Evolutionary conservation across 2,329 filamentous ascomycete species (phyloP).

Genomic region (Dissoconium aciculare): DNA sequence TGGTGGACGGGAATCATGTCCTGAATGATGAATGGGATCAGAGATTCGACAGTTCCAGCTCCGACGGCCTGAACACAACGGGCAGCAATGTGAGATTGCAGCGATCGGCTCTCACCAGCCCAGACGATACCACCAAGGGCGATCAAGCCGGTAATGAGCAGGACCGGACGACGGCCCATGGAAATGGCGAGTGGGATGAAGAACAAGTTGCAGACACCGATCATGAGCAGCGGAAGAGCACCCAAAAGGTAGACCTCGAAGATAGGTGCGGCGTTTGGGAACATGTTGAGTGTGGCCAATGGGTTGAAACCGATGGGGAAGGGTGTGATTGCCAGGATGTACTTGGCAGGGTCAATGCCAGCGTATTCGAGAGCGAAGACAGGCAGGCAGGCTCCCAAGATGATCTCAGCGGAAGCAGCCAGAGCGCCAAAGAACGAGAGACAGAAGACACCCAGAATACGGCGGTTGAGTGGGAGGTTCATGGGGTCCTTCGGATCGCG

Average conservation of each 20-base stretch:
- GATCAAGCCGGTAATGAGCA: slow-evolving; percentile 10
- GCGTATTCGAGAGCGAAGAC: slow-evolving; percentile 13
- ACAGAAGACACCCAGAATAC: slow-evolving; percentile 7
- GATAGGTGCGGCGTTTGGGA: slow-evolving; percentile 8
- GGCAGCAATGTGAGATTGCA: slow-evolving; percentile 12
- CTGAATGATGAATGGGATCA: slow-evolving; percentile 14
- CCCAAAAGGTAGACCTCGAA: slow-evolving; percentile 14
- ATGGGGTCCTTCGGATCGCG: slow-evolving; percentile 12
- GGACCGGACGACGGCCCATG: slow-evolving; percentile 11
- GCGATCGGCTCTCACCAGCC: slow-evolving; percentile 10
- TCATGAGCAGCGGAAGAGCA: slow-evolving; percentile 13
- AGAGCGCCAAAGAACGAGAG: slow-evolving; percentile 15
- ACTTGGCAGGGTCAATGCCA: slow-evolving; percentile 3
- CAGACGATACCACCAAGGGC: slow-evolving; percentile 11
- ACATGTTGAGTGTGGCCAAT: background rate
- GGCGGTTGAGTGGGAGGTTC: slow-evolving; percentile 10
- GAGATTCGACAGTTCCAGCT: slow-evolving; percentile 14
- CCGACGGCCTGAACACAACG: slow-evolving; percentile 14
- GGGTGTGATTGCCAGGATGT: background rate
- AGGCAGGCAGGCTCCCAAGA: slow-evolving; percentile 12
- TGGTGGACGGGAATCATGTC: slow-evolving; percentile 14
- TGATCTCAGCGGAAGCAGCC: slow-evolving; percentile 11
- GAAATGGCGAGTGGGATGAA: slow-evolving; percentile 14
- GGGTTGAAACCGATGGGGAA: slow-evolving; percentile 3
- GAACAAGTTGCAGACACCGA: slow-evolving; percentile 12